These are phyloP conservation scores for Leishmania amazonensis DNA, from an alignment of 208 protist genomes.

Conservation along the genomic window DNA sequence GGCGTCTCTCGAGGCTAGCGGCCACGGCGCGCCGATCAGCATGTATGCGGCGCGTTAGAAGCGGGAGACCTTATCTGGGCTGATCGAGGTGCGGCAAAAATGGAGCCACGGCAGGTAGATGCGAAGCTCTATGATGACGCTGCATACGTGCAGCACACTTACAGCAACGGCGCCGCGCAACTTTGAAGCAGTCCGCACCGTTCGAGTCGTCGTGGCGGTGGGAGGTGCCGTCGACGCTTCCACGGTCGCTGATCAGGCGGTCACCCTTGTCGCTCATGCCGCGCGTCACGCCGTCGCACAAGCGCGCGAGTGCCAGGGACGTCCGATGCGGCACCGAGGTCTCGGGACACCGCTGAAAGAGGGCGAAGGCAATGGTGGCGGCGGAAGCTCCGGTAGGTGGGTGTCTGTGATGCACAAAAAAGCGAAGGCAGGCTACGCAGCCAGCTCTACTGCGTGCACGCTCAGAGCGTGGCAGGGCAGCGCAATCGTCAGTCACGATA, in stretches of 20 bases:
- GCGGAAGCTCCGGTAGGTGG: background rate
- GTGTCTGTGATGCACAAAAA: background rate
- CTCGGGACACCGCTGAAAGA: background rate
- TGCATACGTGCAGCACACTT: conserved; percentile 40
- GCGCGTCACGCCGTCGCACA: background rate
- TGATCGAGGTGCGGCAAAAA: conserved; percentile 37
- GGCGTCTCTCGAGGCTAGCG: conserved; percentile 53
- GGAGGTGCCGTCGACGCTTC: conserved; percentile 37
- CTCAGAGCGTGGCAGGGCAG: background rate
- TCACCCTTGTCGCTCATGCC: conserved; percentile 42
- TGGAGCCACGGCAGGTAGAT: conserved; percentile 64
- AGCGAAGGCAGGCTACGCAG: background rate
- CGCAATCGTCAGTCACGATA: background rate
- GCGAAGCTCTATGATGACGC: conserved; percentile 60
- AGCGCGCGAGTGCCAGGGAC: background rate
- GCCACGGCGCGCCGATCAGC: conserved; percentile 50
- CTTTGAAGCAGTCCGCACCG: conserved; percentile 55
- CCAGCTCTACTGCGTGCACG: background rate
- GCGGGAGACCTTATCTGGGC: conserved; percentile 46
- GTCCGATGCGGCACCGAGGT: conserved; percentile 13
- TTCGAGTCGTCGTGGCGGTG: conserved; percentile 47
- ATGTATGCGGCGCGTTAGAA: conserved; percentile 61
- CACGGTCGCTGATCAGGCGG: conserved; percentile 30
- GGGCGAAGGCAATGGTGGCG: background rate
- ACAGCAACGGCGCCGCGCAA: conserved; percentile 42